Evolutionary conservation across 345 rosid species (phyloP), one percentile per base, ranked within the genome.

Genomic region (Pseudoturritis turrita): DNA sequence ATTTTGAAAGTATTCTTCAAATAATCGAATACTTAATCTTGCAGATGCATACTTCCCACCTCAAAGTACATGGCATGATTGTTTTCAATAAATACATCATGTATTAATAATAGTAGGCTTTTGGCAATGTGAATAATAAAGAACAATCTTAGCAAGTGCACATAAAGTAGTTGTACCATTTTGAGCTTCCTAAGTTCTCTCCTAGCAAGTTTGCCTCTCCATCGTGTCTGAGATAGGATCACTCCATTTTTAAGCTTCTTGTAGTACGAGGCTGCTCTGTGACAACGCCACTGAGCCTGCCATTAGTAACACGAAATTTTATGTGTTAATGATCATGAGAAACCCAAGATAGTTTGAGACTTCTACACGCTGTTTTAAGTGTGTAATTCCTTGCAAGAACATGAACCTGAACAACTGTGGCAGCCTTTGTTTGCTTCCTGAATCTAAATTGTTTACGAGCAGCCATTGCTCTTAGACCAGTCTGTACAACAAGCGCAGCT

Each of bases 211-310:
- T 71, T 90, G 41, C 94, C 88, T 63, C 96, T 88, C 96, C 96
- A 90, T 67, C 90, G 75, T 50, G 86, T 83, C 77, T 90, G 96
- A 22, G 94, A 73, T 31, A 82, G 70, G 56, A 88, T 78, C 4
- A 78, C 79, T 65, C 89, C 87, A 70, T 81, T 90, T 77, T 79
- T 70, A 60, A 90, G 96, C 80, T 73, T 85, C 71, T 78, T 84
- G 61, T 86, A 88, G 71, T 85, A 88, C 8, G 68, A 67, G 33
- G 68, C n/a, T 75, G 81, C 83, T 80, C 60, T 83, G 78, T 77
- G 84, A 75, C 89, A 83, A 44, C 86, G 88, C 91, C 89, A 86
- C 31, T 82, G 86, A 59, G 94, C 83, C 91, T 90, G 77, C 72
- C 11, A 80, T 33, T 68, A 28, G 43, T 13, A 61, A 37, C 21